Evolutionary conservation across 805 yeast species (phyloP).

Genomic region (Pichia paraexigua): DNA sequence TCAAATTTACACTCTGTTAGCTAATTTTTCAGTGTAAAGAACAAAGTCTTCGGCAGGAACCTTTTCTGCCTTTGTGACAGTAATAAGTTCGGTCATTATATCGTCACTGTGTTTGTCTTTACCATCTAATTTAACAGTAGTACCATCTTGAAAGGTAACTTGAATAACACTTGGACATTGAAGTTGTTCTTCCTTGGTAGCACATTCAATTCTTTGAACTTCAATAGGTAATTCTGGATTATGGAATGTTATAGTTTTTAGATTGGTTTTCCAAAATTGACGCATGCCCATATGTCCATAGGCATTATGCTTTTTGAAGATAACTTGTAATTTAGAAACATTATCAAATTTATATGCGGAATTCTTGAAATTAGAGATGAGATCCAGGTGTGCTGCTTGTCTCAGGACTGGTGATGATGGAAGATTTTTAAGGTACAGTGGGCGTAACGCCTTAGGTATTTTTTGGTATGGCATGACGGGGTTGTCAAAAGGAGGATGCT

Average conservation of each 20-base stretch:
- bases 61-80: constrained; percentile 41
- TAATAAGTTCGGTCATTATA: constrained; percentile 51
- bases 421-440: constrained; percentile 25
- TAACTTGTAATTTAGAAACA: constrained; percentile 39
- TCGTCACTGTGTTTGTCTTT: constrained; percentile 38
- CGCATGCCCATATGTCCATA: constrained; percentile 62
- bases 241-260: constrained; percentile 76
- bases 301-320: constrained; percentile 38
- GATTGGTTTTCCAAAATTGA: constrained; percentile 64
- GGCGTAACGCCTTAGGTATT: constrained; percentile 18
- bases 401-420: constrained; percentile 36
- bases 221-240: constrained; percentile 63
- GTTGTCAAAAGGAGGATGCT: neutral
- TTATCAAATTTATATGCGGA: constrained; percentile 31
- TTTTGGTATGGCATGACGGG: constrained; percentile 15
- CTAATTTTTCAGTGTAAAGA: constrained; percentile 6
- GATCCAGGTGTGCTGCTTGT: constrained; percentile 44
- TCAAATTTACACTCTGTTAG: neutral
- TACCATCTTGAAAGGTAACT: constrained; percentile 33
- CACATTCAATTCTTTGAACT: constrained; percentile 46
- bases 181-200: constrained; percentile 33
- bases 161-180: constrained; percentile 40
- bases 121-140: constrained; percentile 42
- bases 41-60: constrained; percentile 43
- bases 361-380: constrained; percentile 41